Evolutionary conservation across 2,329 filamentous ascomycete genomes (phyloP), one percentile per base, ranked within the genome.

Genomic region (Tympanopsis confertula): DNA sequence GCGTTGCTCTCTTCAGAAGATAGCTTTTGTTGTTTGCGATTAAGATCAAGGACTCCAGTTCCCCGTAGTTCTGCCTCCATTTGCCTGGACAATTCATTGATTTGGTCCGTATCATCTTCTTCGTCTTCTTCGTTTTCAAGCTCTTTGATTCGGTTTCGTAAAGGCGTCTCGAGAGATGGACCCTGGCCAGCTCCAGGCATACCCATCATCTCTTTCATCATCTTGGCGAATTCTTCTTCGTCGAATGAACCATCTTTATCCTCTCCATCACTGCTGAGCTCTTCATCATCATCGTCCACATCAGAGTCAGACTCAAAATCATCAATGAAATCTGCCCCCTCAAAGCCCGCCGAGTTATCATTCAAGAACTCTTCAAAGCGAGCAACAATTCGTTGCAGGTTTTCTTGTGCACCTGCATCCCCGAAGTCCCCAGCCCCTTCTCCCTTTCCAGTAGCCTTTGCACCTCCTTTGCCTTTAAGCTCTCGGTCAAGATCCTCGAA

Each of bases 361-460:
- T 93, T 85, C 35, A 98, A 59, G 48, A 98, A 96, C 12, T 82
- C 69, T 51, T 95, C 87, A 50, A 98, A 96, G n/a, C 86, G 76
- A 35, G 84, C 82, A 1, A 98, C 91, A 54, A 96, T 94, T 51
- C 89, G 89, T 38, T 82, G 79, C 17, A 98, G 65, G 52, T 94
- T 82, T 4, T 78, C 76, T 50, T 88, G 78, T 1, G 79, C 74
- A 18, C 66, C 66, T 4, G 30, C 30, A 33, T 33, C 30, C 17
- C 30, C 30, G 17, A 33, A 33, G 10, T 7, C 30, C 7, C 30
- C 30, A 7, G 10, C 15, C 7, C 15, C 30, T 18, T 33, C 10
- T 10, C 30, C 30, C 30, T 33, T 33, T n/a, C n/a, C n/a, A n/a
- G n/a, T n/a, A n/a, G n/a, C n/a, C n/a, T n/a, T n/a, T n/a, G n/a